Evolutionary conservation across 495 filamentous ascomycete species (phyloP).

Genomic region (Hypoxylon fuscum): DNA sequence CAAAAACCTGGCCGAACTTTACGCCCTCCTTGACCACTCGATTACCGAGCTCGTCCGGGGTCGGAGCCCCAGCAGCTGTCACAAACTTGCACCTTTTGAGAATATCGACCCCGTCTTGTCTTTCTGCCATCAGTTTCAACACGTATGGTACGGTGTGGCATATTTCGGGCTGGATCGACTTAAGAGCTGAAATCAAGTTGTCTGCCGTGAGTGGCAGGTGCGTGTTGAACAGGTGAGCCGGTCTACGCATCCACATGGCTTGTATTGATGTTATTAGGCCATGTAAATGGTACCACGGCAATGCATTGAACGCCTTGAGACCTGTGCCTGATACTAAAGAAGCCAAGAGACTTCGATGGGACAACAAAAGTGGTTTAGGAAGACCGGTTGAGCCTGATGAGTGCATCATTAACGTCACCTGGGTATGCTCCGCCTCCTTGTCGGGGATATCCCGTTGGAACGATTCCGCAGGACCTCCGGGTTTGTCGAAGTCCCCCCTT

Average conservation of each 20-base stretch:
- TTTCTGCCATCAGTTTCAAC: constrained; percentile 63
- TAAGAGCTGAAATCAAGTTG: constrained; percentile 56
- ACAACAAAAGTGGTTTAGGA: constrained; percentile 60
- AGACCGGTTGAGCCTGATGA: constrained; percentile 68
- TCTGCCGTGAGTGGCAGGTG: constrained; percentile 63
- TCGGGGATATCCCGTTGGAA: constrained; percentile 46
- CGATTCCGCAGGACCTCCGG: constrained; percentile 33
- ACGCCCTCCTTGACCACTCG: constrained; percentile 58
- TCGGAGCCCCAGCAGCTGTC: constrained; percentile 61
- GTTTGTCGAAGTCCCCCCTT: constrained; percentile 48
- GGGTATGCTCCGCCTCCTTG: constrained; percentile 46
- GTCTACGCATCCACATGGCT: constrained; percentile 63
- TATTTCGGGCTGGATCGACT: constrained; percentile 57
- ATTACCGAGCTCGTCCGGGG: constrained; percentile 68
- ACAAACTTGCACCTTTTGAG: constrained; percentile 58
- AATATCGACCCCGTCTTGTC: constrained; percentile 54
- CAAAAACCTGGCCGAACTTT: constrained; percentile 60
- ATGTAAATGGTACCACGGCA: constrained; percentile 66
- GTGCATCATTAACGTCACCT: constrained; percentile 60
- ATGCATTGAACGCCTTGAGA: constrained; percentile 61
- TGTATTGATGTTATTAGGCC: constrained; percentile 57
- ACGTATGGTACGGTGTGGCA: constrained; percentile 66
- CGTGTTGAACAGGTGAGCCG: constrained; percentile 60
- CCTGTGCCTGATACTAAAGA: constrained; percentile 49
- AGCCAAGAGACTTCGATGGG: constrained; percentile 46